phyloP scores from a whole-genome alignment of 768 basidiomycete species.

The Macrolepiota albuminosa region DNA sequence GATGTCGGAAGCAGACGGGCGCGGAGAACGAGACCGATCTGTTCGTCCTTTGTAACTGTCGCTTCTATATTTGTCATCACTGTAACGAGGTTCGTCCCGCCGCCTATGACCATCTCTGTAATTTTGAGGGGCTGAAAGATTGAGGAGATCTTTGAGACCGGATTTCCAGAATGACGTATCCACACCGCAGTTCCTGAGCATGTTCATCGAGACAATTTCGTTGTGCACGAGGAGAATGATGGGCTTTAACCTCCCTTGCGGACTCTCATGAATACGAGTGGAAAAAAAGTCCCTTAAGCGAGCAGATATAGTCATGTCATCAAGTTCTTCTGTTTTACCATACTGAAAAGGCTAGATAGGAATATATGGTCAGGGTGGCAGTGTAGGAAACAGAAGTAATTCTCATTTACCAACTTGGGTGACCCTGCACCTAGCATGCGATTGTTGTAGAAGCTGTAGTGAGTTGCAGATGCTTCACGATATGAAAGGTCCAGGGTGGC shows the following conservation, averaged over 20 bases:
- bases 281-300: slow-evolving; percentile 21
- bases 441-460: slow-evolving; percentile 18
- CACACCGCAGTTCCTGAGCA: slow-evolving; percentile 37
- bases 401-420: slow-evolving; percentile 5
- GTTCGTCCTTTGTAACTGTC: slow-evolving; percentile 9
- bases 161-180: slow-evolving; percentile 35
- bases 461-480: slow-evolving; percentile 16
- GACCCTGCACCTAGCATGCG: slow-evolving; percentile 11
- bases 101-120: not conserved
- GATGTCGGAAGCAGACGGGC: not conserved
- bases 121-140: slow-evolving; percentile 8
- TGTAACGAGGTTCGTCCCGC: not conserved
- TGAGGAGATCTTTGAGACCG: slow-evolving; percentile 32
- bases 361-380: not conserved
- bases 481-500: slow-evolving; percentile 19
- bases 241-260: slow-evolving; percentile 17
- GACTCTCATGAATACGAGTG: slow-evolving; percentile 2
- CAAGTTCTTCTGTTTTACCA: slow-evolving; percentile 21
- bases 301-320: slow-evolving; percentile 12
- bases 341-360: slow-evolving; percentile 22
- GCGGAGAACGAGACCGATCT: slow-evolving; percentile 19
- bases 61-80: not conserved
- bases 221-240: slow-evolving; percentile 45
- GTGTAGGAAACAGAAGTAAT: not conserved
- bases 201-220: slow-evolving; percentile 31